Evolutionary conservation across 371 early-diverging fungal species (phyloP).

Genomic region (Saksenaea vasiformis): DNA sequence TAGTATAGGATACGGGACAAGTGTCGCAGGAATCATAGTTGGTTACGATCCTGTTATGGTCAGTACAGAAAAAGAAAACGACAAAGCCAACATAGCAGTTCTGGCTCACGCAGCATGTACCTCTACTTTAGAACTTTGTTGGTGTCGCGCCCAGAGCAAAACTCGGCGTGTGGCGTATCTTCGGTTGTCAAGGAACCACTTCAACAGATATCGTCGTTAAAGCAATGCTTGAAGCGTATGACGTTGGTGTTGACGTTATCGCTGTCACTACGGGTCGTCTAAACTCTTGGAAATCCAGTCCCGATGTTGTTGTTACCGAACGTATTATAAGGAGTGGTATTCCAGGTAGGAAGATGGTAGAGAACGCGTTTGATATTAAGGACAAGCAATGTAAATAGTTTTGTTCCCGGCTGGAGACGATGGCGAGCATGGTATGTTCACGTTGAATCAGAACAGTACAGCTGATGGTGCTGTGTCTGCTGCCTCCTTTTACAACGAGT

Average conservation of each 20-base stretch:
- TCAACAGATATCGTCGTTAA: conserved; percentile 60
- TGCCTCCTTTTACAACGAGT: conserved; percentile 58
- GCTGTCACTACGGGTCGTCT: conserved; percentile 70
- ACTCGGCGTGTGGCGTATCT: conserved; percentile 58
- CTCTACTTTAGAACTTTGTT: conserved; percentile 27
- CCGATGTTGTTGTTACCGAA: conserved; percentile 36
- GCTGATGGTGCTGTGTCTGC: conserved; percentile 53
- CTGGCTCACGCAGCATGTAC: not conserved
- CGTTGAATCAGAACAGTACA: conserved; percentile 53
- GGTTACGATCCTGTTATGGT: conserved; percentile 41
- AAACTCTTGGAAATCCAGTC: conserved; percentile 47
- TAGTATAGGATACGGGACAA: conserved; percentile 55
- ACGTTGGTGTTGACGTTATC: conserved; percentile 56
- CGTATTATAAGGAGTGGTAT: conserved; percentile 33
- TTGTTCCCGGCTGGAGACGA: conserved; percentile 63
- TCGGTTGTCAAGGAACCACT: conserved; percentile 62
- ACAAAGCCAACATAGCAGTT: no score
- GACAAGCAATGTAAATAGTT: conserved; percentile 33
- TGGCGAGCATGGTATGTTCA: conserved; percentile 55
- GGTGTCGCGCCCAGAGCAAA: conserved; percentile 68
- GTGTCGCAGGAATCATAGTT: conserved; percentile 64
- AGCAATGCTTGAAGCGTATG: conserved; percentile 66
- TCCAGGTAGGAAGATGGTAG: conserved; percentile 16
- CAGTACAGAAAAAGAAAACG: conserved; percentile 10
- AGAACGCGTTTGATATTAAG: not conserved